Percentiles rank a stretch among this genome's conserved stretches.
Conservation (phyloP, 2,329 filamentous ascomycete species). For the Exophiala dermatitidis region DNA sequence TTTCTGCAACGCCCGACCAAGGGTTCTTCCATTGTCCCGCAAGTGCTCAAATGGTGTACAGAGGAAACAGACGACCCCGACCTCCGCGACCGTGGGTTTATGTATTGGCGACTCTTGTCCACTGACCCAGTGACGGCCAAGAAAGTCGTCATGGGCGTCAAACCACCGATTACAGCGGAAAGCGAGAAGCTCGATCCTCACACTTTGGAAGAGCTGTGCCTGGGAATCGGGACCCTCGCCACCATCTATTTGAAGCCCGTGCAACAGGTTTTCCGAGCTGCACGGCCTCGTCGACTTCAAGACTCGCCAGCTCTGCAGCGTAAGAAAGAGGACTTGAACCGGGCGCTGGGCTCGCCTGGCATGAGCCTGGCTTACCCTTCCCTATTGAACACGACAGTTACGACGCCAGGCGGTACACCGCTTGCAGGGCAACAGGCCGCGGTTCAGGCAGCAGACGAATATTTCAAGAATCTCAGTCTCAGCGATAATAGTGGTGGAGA, state of each 20-base stretch:
- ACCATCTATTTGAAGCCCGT: constrained; percentile 98
- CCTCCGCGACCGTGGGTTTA: constrained; percentile 89
- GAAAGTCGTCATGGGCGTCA: constrained; percentile 91
- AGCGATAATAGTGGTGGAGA: constrained; percentile 56
- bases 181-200: constrained; percentile 85
- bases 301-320: constrained; percentile 83
- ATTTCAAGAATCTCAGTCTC: constrained; percentile 72
- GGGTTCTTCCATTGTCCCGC: constrained; percentile 84
- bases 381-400: constrained; percentile 28
- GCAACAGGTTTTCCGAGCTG: constrained; percentile 89
- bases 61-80: constrained; percentile 99
- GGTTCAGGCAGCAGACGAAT: constrained; percentile 77
- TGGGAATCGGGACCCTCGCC: constrained; percentile 90
- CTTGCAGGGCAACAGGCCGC: constrained; percentile 54
- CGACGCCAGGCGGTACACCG: constrained; percentile 21
- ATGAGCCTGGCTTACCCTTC: constrained; percentile 26
- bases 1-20: constrained; percentile 97
- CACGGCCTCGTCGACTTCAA: constrained; percentile 68
- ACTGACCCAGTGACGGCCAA: constrained; percentile 84
- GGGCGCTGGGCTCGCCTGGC: constrained; percentile 24
- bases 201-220: constrained; percentile 93
- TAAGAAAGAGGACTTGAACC: constrained; percentile 47
- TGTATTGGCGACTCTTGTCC: constrained; percentile 97
- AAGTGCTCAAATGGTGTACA: constrained; percentile 95
- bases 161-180: constrained; percentile 92